Conservation (phyloP, 73 alveolate genomes). For the Paramecium pentaurelia region DNA sequence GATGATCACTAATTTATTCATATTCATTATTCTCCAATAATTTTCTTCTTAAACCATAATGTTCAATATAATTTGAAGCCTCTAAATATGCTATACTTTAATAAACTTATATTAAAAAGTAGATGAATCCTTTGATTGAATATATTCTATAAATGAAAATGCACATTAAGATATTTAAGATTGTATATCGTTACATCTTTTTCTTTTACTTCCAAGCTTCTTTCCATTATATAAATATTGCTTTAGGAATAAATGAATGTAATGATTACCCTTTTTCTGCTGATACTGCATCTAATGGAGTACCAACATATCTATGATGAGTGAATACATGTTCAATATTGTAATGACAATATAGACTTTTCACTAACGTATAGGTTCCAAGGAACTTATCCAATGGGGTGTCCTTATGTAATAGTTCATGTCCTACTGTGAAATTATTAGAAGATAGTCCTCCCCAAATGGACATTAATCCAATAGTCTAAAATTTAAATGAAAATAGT, state of each 20-base stretch:
- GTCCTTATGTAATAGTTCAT: slow-evolving; percentile 80
- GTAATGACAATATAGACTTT: slow-evolving; percentile 73
- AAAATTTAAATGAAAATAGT: neutral
- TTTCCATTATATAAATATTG: slow-evolving; percentile 19
- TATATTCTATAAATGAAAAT: slow-evolving; percentile 40
- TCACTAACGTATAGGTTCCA: slow-evolving; percentile 72
- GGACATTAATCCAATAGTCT: slow-evolving; percentile 24
- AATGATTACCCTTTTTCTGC: slow-evolving; percentile 64
- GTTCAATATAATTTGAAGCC: slow-evolving; percentile 73
- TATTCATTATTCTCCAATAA: slow-evolving; percentile 61
- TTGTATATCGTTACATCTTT: neutral
- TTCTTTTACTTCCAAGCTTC: slow-evolving; percentile 65
- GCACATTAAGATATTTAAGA: slow-evolving; percentile 56
- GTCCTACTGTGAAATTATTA: slow-evolving; percentile 62
- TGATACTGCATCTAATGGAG: slow-evolving; percentile 80
- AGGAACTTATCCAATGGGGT: slow-evolving; percentile 66
- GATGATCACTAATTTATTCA: slow-evolving; percentile 68
- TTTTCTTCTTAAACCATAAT: slow-evolving; percentile 77
- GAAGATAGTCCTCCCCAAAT: slow-evolving; percentile 37
- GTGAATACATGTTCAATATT: slow-evolving; percentile 73
- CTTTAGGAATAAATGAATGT: slow-evolving; percentile 24
- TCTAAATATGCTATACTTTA: slow-evolving; percentile 62
- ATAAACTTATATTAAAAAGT: slow-evolving; percentile 42
- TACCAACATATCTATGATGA: slow-evolving; percentile 83
- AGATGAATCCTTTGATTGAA: slow-evolving; percentile 60